These are phyloP conservation scores for Russula lepida DNA, from an alignment of 768 basidiomycete genomes.

Conservation along the genomic window DNA sequence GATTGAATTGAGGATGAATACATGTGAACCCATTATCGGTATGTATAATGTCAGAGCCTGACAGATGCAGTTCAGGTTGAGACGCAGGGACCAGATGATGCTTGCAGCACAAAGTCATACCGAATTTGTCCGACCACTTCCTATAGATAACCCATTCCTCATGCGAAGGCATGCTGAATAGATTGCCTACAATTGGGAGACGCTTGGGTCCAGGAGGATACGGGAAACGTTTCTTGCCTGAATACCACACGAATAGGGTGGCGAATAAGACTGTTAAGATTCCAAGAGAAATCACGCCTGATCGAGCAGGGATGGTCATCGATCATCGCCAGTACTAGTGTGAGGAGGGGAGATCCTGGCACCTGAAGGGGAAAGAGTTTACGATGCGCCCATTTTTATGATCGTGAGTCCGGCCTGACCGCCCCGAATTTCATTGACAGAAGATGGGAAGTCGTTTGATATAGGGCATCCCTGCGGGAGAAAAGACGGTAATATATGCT, in stretches of 20 bases:
- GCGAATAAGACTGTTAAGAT: neutral
- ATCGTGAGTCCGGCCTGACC: neutral
- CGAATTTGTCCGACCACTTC: conserved; percentile 13
- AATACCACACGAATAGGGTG: neutral
- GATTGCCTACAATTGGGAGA: conserved; percentile 21
- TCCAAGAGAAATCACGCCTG: neutral
- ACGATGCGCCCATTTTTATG: neutral
- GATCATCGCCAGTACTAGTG: too few relatives aligned
- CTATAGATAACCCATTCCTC: conserved; percentile 18
- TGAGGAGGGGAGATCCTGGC: neutral
- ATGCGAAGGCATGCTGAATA: conserved; percentile 16
- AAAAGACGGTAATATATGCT: neutral
- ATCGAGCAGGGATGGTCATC: neutral
- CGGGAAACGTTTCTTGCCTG: neutral
- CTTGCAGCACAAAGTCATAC: conserved; percentile 10
- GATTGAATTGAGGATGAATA: conserved; percentile 23
- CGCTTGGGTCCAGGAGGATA: conserved; percentile 18
- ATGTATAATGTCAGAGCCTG: conserved; percentile 21
- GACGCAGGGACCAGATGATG: neutral
- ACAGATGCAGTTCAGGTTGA: neutral
- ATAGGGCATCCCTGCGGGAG: neutral
- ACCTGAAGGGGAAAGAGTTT: neutral
- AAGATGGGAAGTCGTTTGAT: neutral
- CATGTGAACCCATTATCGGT: conserved; percentile 17
- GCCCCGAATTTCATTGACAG: neutral